Evolutionary conservation across 805 yeast genomes (phyloP).

Genomic region (baker's yeast (Saccharomyces cerevisiae)): DNA sequence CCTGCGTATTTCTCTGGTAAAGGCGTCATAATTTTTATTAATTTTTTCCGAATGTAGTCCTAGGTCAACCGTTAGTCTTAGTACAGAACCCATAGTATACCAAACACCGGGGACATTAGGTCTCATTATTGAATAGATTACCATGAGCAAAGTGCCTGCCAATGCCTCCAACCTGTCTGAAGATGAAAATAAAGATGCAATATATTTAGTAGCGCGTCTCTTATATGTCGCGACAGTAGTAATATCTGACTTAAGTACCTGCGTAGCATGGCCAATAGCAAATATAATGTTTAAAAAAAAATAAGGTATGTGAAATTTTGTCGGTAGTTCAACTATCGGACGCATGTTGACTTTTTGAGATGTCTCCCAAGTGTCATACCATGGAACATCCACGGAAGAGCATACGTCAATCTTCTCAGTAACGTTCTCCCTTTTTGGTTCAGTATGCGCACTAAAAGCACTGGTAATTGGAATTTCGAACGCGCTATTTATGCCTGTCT

Average conservation of each 20-base stretch:
- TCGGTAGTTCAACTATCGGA: constrained; percentile 39
- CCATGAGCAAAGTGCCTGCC: constrained; percentile 61
- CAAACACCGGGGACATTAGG: constrained; percentile 91
- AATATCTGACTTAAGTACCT: constrained; percentile 58
- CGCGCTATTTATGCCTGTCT: constrained; percentile 38
- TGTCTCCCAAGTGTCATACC: constrained; percentile 38
- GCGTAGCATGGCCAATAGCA: constrained; percentile 72
- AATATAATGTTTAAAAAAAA: constrained; percentile 70
- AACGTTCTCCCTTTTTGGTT: constrained; percentile 3
- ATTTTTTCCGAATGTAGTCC: constrained; percentile 69
- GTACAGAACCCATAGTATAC: constrained; percentile 76
- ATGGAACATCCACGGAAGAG: constrained; percentile 5
- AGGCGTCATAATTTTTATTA: constrained; percentile 40
- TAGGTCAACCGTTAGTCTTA: constrained; percentile 72
- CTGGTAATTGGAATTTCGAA: constrained; percentile 20
- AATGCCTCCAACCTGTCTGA: constrained; percentile 59
- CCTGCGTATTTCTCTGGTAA: constrained; percentile 59
- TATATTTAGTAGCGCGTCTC: constrained; percentile 51
- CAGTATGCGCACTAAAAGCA: not conserved
- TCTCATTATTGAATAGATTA: constrained; percentile 73
- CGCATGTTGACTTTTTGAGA: constrained; percentile 26
- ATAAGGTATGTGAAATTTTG: constrained; percentile 42
- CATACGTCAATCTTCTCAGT: not conserved
- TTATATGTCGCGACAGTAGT: constrained; percentile 63
- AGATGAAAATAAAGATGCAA: constrained; percentile 50